Base-by-base conservation (phyloP, 495 filamentous ascomycete species). In the Penicillium lividum region DNA sequence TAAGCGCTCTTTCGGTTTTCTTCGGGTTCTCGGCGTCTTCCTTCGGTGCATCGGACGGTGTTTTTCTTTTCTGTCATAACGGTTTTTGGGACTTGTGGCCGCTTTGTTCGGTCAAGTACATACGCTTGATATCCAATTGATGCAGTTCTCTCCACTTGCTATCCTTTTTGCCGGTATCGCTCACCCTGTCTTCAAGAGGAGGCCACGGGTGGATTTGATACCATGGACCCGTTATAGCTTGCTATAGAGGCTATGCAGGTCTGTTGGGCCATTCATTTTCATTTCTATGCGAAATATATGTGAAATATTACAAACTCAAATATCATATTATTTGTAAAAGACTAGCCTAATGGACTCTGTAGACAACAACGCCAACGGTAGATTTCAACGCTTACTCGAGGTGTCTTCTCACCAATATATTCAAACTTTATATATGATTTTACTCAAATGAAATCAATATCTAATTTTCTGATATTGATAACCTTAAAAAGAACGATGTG, bases 1-100 rank as follows among this genome's bases (percentile, higher is more conserved):
- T 82, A 63, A 50, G 42, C 51, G 58, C 25, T 13, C 54, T 61
- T 31, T 62, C 48, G 29, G 45, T 45, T 51, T 65, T 44, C 61
- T 64, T 50, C 56, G 51, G 47, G 60, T 60, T 45, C 60, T 65
- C 61, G 66, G 71, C 66, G 30, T 62, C 48, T 53, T 64, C 53
- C 36, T 56, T 36, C 56, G 62, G 67, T 77, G 75, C 74, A 78
- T 78, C 58, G 73, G 71, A 69, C 60, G 77, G 77, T 73, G 77
- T 80, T 55, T 48, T 62, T 51, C 27, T 61, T 42, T 58, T 27
- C 46, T 36, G 38, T 48, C 56, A 56, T 30, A 1, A 40, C 38
- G 59, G 56, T 55, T 61, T 57, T 54, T 51, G 53, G 43, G 34
- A 44, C 59, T 51, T 25, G 22, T 57, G 34, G 7, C 51, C 59